Percentiles rank a stretch among this genome's conserved stretches.
Evolutionary conservation across 352 stramenopile genomes (phyloP).

Genomic region (Globisporangium nodosum): DNA sequence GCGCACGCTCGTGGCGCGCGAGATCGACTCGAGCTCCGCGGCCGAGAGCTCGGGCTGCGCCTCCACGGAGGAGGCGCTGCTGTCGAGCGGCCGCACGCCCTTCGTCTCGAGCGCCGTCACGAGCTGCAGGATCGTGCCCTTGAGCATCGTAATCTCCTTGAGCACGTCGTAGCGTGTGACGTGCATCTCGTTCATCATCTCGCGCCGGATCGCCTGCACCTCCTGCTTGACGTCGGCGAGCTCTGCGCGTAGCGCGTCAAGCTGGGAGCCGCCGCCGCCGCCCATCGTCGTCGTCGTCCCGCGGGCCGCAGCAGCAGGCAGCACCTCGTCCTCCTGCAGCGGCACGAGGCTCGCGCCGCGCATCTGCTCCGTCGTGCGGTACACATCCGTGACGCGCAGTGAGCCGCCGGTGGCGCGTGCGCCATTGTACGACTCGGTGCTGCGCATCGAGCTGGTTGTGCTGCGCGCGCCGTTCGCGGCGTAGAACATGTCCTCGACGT

Average conservation of each 20-base stretch:
- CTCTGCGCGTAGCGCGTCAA: conserved; percentile 42
- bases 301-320: conserved; percentile 16
- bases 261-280: conserved; percentile 7
- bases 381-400: conserved; percentile 27
- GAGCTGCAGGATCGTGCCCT: conserved; percentile 67
- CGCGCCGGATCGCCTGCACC: conserved; percentile 55
- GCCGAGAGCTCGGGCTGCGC: conserved; percentile 24
- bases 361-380: conserved; percentile 61
- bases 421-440: conserved; percentile 10
- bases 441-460: conserved; percentile 3
- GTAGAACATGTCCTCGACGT: conserved; percentile 73
- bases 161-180: conserved; percentile 79
- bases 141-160: conserved; percentile 79
- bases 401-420: conserved; percentile 15
- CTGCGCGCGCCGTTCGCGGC: conserved; percentile 10
- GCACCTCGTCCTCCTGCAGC: conserved; percentile 53
- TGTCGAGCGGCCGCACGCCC: conserved; percentile 15
- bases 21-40: conserved; percentile 37
- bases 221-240: conserved; percentile 61
- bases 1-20: conserved; percentile 37
- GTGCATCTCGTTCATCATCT: conserved; percentile 86
- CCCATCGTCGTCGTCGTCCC: not conserved
- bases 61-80: conserved; percentile 7
- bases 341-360: conserved; percentile 41
- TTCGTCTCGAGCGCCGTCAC: conserved; percentile 25